These are phyloP conservation scores for Saccharomycopsis oosterbeekiorum DNA, from an alignment of 805 yeast species.

Conservation along the genomic window DNA sequence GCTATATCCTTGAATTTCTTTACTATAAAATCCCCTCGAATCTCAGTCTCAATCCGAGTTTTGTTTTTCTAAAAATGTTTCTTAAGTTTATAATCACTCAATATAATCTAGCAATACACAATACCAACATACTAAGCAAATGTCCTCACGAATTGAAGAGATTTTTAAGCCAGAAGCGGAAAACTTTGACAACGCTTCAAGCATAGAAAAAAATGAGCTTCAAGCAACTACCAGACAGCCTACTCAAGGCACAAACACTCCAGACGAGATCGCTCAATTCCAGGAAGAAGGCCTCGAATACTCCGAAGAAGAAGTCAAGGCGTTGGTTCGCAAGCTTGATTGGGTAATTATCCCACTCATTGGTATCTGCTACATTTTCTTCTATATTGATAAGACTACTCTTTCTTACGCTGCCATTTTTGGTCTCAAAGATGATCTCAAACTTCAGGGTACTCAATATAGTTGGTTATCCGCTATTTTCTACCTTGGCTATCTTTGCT, in stretches of 20 bases:
- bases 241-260: neutral
- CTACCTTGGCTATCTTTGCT: conserved; percentile 34
- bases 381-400: conserved; percentile 35
- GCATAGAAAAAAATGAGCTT: neutral
- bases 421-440: conserved; percentile 32
- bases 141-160: neutral
- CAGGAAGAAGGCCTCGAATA: conserved; percentile 9
- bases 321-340: conserved; percentile 32
- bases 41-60: too few relatives aligned
- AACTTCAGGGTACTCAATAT: conserved; percentile 32
- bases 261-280: conserved; percentile 7
- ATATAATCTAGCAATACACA: neutral
- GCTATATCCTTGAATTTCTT: neutral
- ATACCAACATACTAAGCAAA: neutral
- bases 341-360: conserved; percentile 30
- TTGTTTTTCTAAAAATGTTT: too few relatives aligned
- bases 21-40: too few relatives aligned
- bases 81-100: neutral
- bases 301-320: conserved; percentile 34
- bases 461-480: conserved; percentile 33
- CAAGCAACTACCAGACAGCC: neutral
- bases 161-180: neutral
- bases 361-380: conserved; percentile 28
- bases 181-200: neutral
- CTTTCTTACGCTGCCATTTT: conserved; percentile 37